Conservation (phyloP, 106 monocot species). For the Dioscorea alata region DNA sequence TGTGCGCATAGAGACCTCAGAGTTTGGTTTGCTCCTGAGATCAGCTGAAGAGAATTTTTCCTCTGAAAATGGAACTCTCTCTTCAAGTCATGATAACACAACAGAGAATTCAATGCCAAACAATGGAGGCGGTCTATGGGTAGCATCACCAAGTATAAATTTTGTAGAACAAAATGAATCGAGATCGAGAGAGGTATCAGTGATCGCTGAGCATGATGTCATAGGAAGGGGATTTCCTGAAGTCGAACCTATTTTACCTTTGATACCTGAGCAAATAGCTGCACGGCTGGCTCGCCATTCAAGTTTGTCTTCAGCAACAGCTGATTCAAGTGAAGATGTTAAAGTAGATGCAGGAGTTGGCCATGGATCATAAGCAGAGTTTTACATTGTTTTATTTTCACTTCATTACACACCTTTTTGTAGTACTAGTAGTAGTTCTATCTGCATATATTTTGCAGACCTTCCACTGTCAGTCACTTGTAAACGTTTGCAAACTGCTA, state of each 20-base stretch:
- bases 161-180: slow-evolving; percentile 32
- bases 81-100: not conserved
- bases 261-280: not conserved
- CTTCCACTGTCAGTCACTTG: no score
- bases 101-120: slow-evolving; percentile 8
- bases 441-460: no score
- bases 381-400: no score
- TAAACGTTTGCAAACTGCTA: no score
- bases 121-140: slow-evolving; percentile 11
- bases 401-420: no score
- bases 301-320: no score
- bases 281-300: not conserved
- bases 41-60: slow-evolving; percentile 1
- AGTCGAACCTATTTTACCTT: not conserved
- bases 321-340: no score
- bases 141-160: slow-evolving; percentile 28
- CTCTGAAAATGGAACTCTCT: not conserved
- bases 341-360: no score
- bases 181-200: slow-evolving; percentile 22
- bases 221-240: slow-evolving; percentile 11
- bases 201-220: slow-evolving; percentile 23
- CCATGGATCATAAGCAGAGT: no score
- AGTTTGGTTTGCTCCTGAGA: slow-evolving; percentile 11
- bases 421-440: no score
- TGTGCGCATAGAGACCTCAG: slow-evolving; percentile 9